A percentile compares a stretch with the other conserved stretches of the same genome.
Evolutionary conservation across 441 rosid genomes (phyloP).

Genomic region (Croton laevigatus): DNA sequence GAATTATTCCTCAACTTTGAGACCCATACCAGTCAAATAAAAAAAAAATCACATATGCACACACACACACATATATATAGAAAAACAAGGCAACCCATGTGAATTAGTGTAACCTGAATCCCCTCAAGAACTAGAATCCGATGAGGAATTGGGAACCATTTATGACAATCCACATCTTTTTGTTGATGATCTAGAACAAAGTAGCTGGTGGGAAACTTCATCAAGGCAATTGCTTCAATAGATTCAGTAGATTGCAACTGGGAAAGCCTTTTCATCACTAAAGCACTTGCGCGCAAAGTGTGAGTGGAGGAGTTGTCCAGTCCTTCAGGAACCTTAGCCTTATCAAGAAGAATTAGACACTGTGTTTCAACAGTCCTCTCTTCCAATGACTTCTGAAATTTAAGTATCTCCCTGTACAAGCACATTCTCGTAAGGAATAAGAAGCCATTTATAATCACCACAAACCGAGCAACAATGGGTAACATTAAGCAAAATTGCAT

Average conservation of each 20-base stretch:
- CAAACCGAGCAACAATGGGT: not conserved
- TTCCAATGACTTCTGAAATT: slow-evolving; percentile 41
- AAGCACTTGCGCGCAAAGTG: slow-evolving; percentile 50
- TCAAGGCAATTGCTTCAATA: slow-evolving; percentile 73
- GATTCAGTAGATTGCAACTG: slow-evolving; percentile 78
- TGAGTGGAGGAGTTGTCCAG: slow-evolving; percentile 34
- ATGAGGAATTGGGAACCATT: slow-evolving; percentile 61
- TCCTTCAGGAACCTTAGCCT: slow-evolving; percentile 50
- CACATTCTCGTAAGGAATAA: not conserved
- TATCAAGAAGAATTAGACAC: slow-evolving; percentile 62
- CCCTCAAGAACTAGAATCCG: slow-evolving; percentile 82
- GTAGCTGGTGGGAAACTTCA: slow-evolving; percentile 69
- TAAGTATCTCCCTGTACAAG: slow-evolving; percentile 65
- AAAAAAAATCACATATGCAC: not conserved
- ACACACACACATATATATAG: too few species aligned
- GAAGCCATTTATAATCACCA: not conserved
- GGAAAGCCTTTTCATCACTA: slow-evolving; percentile 80
- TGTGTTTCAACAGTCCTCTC: slow-evolving; percentile 43
- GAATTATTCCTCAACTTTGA: not conserved
- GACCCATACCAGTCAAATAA: not conserved
- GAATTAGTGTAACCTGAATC: slow-evolving; percentile 55
- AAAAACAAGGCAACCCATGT: not conserved
- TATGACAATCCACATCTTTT: slow-evolving; percentile 31
- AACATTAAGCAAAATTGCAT: not conserved
- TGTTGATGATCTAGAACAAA: slow-evolving; percentile 32